Percentiles rank a stretch among this genome's conserved stretches.
These are phyloP conservation scores for Cavenderia fasciculata DNA, from an alignment of 78 protist genomes.

Conservation along the genomic window DNA sequence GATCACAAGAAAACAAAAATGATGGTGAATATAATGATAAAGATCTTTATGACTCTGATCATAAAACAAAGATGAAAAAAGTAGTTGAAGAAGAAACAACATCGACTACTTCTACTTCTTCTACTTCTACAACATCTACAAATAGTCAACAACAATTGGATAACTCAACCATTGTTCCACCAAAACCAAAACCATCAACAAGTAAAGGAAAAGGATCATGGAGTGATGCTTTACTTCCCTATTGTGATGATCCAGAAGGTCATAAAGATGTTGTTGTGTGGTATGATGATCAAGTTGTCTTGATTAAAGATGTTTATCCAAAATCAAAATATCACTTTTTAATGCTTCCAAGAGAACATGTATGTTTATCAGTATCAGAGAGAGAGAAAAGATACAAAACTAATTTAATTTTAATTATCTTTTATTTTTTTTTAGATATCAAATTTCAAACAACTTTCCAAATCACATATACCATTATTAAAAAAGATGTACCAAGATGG, in stretches of 20 bases:
- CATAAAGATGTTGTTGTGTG: slow-evolving; percentile 5
- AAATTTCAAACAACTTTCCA: not conserved
- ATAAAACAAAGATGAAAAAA: not conserved
- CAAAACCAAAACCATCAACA: not conserved
- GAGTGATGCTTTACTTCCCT: slow-evolving; percentile 28
- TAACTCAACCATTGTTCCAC: not conserved
- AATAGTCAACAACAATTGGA: not conserved
- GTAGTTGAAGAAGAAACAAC: not conserved
- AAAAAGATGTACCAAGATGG: slow-evolving; percentile 14
- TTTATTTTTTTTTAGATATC: not conserved
- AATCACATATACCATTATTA: slow-evolving; percentile 2
- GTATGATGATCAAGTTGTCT: not conserved
- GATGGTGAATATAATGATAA: no score
- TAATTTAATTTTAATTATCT: not conserved
- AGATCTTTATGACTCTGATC: not conserved
- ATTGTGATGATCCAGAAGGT: slow-evolving; percentile 7
- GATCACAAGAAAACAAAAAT: no score
- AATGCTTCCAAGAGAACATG: slow-evolving; percentile 30
- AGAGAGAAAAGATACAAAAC: not conserved
- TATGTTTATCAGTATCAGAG: not conserved
- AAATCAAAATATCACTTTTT: slow-evolving; percentile 74
- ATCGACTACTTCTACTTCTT: not conserved
- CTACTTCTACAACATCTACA: not conserved
- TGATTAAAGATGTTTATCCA: slow-evolving; percentile 75
- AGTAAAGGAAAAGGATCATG: not conserved